Percentiles rank a stretch among this genome's conserved stretches.
Conservation (phyloP, 2,329 filamentous ascomycete species). For the Gliomastix tumulicola region DNA sequence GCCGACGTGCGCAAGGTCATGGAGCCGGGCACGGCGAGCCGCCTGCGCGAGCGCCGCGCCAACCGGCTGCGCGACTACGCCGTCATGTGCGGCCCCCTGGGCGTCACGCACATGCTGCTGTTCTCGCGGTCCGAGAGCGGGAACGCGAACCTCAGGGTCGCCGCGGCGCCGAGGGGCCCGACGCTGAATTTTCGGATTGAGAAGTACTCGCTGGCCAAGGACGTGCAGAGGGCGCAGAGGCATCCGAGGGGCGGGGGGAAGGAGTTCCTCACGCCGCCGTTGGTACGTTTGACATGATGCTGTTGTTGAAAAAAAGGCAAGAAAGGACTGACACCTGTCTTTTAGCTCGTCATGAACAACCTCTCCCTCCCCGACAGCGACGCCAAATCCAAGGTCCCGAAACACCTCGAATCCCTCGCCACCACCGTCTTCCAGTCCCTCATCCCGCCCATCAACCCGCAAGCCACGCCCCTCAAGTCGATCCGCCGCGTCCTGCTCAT, state of each 20-base stretch:
- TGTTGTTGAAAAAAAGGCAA: neutral
- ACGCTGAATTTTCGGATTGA: constrained; percentile 93
- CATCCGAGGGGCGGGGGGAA: constrained; percentile 77
- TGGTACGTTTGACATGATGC: constrained; percentile 46
- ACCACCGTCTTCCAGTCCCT: constrained; percentile 95
- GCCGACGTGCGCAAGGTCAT: constrained; percentile 89
- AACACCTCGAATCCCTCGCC: constrained; percentile 85
- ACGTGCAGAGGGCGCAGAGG: constrained; percentile 77
- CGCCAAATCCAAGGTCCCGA: constrained; percentile 67
- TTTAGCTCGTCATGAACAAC: constrained; percentile 93
- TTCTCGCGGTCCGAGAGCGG: constrained; percentile 86
- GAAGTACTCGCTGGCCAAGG: constrained; percentile 89
- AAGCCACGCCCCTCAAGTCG: constrained; percentile 81
- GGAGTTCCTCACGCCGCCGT: constrained; percentile 76
- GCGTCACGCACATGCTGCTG: constrained; percentile 85
- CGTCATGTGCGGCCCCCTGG: constrained; percentile 89
- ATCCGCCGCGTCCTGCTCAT: constrained; percentile 87
- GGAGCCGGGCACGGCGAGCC: constrained; percentile 88
- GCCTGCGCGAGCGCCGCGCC: constrained; percentile 80
- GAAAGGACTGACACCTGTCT: no score
- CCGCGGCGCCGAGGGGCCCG: constrained; percentile 81
- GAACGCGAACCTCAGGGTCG: constrained; percentile 87
- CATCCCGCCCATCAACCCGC: constrained; percentile 92
- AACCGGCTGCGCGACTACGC: constrained; percentile 90
- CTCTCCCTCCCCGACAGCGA: constrained; percentile 63